Base-by-base conservation (phyloP, 2,329 filamentous ascomycete genomes). In the Scolecobasidium constrictum region DNA sequence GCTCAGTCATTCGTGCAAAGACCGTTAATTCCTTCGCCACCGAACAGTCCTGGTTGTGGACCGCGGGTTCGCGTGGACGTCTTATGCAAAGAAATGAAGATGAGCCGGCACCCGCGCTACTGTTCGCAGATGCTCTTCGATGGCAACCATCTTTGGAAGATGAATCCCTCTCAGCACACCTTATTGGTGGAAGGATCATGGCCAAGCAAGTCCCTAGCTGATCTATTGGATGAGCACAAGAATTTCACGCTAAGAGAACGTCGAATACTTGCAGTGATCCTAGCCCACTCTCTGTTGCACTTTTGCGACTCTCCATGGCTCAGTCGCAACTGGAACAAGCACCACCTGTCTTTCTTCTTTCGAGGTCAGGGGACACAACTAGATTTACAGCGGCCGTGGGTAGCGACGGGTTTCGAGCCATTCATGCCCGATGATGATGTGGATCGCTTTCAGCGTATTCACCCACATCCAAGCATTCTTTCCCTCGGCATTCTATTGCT, bases 241-340 rank as follows among this genome's bases (percentile, higher is more conserved):
- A 31, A 18, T 7, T 18, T 20, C 23, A 36, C 17, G 23, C 7
- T 44, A 15, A 44, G 41, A 20, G 42, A 44, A 20, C 34, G 28
- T 11, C 37, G 38, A 19, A 31, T 44, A 9, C 36, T 44, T 6
- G 36, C 37, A n/a, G 42, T 44, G 3, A 20, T 44, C 18, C 38
- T 44, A 9, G 42, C 42, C 18, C 42, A 44, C n/a, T 19, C 42
- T 2, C n/a, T 44, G n/a, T 37, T 44, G 3, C 13, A 34, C 13
- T 39, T 44, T 4, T 40, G 15, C 2, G 26, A 34, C 4, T 18
- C 23, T n/a, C 26, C 18, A 6, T 41, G 36, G 42, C 9, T 35
- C 16, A 16, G 26, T 11, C 19, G 41, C 13, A 37, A 41, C 28
- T 34, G 28, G 18, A 33, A 42, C 23, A 44, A 44, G 31, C 34